A percentile compares a stretch with the other conserved stretches of the same genome.
Evolutionary conservation across 345 rosid species (phyloP).

Genomic region (Corymbia maculata): DNA sequence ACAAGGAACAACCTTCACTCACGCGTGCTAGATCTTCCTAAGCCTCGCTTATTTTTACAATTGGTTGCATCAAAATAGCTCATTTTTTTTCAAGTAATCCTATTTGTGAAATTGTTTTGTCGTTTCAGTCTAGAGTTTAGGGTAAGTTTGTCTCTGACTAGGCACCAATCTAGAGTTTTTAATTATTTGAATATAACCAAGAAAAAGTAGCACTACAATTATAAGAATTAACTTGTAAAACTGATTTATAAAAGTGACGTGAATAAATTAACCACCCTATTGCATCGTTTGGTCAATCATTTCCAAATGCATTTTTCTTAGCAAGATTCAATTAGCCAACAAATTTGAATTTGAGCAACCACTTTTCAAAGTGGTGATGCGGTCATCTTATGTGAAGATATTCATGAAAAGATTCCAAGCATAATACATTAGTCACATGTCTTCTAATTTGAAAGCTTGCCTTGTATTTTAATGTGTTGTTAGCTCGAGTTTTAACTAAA

Average conservation of each 20-base stretch:
- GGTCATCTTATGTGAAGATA: not conserved
- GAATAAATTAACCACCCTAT: no score
- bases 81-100: no score
- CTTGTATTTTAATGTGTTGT: not conserved
- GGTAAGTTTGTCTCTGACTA: not conserved
- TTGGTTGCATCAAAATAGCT: not conserved
- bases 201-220: not conserved
- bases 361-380: no score
- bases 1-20: not conserved
- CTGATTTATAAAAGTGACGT: no score
- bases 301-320: not conserved
- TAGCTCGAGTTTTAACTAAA: no score
- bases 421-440: no score
- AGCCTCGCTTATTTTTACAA: not conserved
- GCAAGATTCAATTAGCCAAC: not conserved
- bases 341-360: rapidly evolving
- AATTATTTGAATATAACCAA: not conserved
- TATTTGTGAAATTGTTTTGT: not conserved
- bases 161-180: not conserved
- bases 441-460: not conserved
- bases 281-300: not conserved
- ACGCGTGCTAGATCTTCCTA: not conserved
- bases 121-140: no score
- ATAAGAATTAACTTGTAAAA: no score
- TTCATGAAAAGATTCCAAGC: no score